Base-by-base conservation (phyloP, 176 grass and related monocot genomes). In the Lolium rigidum region DNA sequence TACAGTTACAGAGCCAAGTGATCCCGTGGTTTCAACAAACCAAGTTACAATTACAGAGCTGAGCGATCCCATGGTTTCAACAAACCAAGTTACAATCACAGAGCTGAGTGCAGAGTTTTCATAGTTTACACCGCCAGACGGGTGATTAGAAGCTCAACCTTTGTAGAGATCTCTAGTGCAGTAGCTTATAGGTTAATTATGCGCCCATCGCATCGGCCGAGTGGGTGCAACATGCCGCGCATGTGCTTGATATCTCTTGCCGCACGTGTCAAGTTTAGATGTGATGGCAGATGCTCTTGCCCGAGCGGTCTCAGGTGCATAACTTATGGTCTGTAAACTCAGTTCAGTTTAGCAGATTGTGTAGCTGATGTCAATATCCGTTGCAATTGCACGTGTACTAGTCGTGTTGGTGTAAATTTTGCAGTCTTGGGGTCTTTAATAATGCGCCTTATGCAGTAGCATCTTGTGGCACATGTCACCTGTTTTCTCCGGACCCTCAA, bases 241-340 rank as follows among this genome's bases (percentile, higher is more conserved):
- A 17, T 38, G 77, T 7, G 67, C 24, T 11, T 38, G 13, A 20
- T 24, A 43, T 24, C 24, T 65, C 55, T 64, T 48, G 57, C 22
- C 46, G 44, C 1, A n/a, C n/a, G 44, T 80, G 41, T 86, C 60
- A 13, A 47, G 26, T 60, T 11, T 69, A 80, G 59, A 35, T 89
- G 76, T 66, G 49, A 16, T 55, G 50, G 56, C 58, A 57, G 13
- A 48, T 71, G 41, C 71, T 60, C 49, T 9, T 67, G 70, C 54
- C 11, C 50, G 9, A 65, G 12, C 37, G 59, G 21, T 79, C 56
- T 59, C 15, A 58, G 18, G 61, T 28, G 28, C 58, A 18, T 81
- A 16, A 68, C 39, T 63, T 74, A 10, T 10, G 18, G 46, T 20
- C 38, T 81, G 51, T 81, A 52, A 76, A 66, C 7, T 39, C 47